Conservation (phyloP, 1,284 basidiomycete species). For the Cutaneotrichosporon sp. region DNA sequence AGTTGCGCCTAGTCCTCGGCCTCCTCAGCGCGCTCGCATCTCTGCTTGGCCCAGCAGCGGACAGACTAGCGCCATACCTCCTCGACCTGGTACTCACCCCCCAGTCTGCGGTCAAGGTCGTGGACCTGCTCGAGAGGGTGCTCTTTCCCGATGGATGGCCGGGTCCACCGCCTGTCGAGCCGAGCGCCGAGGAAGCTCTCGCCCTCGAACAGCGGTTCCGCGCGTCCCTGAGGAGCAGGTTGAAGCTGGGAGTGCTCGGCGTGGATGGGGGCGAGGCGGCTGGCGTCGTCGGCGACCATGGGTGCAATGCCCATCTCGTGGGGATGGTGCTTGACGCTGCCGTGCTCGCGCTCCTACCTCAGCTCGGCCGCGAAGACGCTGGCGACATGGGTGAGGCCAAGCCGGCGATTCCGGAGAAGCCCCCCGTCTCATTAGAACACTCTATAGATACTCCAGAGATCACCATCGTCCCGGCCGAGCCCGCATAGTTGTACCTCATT, state of each 20-base stretch:
- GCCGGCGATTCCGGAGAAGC: too few relatives aligned
- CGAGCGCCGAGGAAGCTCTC: constrained; percentile 31
- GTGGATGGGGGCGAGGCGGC: constrained; percentile 5
- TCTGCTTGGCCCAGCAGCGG: constrained; percentile 26
- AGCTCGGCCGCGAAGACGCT: constrained; percentile 19
- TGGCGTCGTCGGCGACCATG: constrained; percentile 28
- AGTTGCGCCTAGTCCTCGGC: constrained; percentile 17
- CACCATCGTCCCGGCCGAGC: not conserved
- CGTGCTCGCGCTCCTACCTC: constrained; percentile 30
- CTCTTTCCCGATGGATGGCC: constrained; percentile 44
- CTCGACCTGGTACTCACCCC: constrained; percentile 21
- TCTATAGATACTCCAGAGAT: not conserved
- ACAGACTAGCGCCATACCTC: constrained; percentile 35
- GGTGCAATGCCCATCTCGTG: constrained; percentile 42
- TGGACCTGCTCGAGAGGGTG: constrained; percentile 30
- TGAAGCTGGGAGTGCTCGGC: not conserved
- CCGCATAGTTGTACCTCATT: not conserved
- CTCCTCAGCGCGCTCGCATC: not conserved
- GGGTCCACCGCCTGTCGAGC: constrained; percentile 36
- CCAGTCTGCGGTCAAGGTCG: constrained; percentile 15
- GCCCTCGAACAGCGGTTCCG: not conserved
- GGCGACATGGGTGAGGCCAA: too few relatives aligned
- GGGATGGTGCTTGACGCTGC: constrained; percentile 32
- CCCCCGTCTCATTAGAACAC: not conserved
- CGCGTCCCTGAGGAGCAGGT: not conserved